Conservation (phyloP, 2,329 filamentous ascomycete genomes). For the Ophiobolus disseminans region DNA sequence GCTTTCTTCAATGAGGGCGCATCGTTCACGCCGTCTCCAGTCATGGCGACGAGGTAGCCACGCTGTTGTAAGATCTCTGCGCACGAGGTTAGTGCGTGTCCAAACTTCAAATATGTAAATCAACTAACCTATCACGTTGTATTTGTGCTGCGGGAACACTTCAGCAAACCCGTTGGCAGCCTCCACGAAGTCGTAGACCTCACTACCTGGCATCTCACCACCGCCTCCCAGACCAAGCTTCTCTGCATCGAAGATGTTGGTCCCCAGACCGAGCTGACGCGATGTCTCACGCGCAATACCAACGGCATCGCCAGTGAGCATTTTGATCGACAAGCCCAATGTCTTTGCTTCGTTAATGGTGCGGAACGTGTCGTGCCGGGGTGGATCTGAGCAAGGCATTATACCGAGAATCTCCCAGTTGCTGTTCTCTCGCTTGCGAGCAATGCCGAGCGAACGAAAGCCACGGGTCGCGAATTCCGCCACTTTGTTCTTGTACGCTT, state of each 20-base stretch:
- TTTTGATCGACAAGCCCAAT: slow-evolving; percentile 90
- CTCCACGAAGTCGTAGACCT: slow-evolving; percentile 95
- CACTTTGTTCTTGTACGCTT: slow-evolving; percentile 90
- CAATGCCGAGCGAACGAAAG: slow-evolving; percentile 92
- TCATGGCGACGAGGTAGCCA: slow-evolving; percentile 95
- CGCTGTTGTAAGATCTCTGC: slow-evolving; percentile 91
- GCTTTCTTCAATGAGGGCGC: slow-evolving; percentile 92
- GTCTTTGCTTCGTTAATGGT: slow-evolving; percentile 90
- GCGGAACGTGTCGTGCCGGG: slow-evolving; percentile 86
- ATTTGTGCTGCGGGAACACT: slow-evolving; percentile 95
- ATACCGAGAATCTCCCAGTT: slow-evolving; percentile 93
- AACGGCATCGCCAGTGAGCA: slow-evolving; percentile 94
- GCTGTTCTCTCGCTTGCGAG: slow-evolving; percentile 82
- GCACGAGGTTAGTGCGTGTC: too few species aligned
- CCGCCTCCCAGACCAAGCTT: slow-evolving; percentile 88
- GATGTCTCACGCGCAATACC: slow-evolving; percentile 92
- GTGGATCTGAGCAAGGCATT: slow-evolving; percentile 92
- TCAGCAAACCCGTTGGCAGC: slow-evolving; percentile 94
- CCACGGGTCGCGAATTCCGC: slow-evolving; percentile 90
- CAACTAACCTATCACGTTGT: slow-evolving; percentile 93
- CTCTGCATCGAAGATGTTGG: slow-evolving; percentile 93
- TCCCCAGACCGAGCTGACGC: slow-evolving; percentile 87
- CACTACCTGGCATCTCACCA: slow-evolving; percentile 90
- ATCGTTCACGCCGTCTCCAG: slow-evolving; percentile 94
- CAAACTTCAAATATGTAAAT: too few species aligned